phyloP scores from a whole-genome alignment of 805 yeast genomes.

The Suhomyces xylopsoci region DNA sequence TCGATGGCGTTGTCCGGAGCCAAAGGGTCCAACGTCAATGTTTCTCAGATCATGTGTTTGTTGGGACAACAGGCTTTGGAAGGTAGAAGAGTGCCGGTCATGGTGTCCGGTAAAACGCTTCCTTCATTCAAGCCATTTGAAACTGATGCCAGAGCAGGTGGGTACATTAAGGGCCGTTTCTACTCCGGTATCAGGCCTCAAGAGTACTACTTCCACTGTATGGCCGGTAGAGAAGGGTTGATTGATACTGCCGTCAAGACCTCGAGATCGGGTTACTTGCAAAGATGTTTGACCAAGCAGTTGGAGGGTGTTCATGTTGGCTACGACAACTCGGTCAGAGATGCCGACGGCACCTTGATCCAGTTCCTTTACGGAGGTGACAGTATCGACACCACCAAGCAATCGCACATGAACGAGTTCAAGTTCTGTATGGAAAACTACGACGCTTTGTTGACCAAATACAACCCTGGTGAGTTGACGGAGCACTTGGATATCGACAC shows the following conservation, averaged over 20 bases:
- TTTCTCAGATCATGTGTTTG: constrained; percentile 98
- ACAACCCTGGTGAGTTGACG: constrained; percentile 71
- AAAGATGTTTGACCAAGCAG: constrained; percentile 97
- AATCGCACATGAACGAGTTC: constrained; percentile 90
- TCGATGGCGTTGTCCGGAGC: constrained; percentile 99
- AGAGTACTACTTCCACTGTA: constrained; percentile 99
- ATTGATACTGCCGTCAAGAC: constrained; percentile 99
- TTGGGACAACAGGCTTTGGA: constrained; percentile 98
- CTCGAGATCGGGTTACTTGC: constrained; percentile 95
- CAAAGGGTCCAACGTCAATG: constrained; percentile 97
- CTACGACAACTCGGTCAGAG: constrained; percentile 94
- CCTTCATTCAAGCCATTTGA: constrained; percentile 97
- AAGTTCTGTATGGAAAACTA: constrained; percentile 90
- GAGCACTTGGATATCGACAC: constrained; percentile 80
- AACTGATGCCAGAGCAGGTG: constrained; percentile 98
- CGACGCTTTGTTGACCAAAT: constrained; percentile 79
- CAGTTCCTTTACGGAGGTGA: constrained; percentile 99
- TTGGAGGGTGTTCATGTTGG: constrained; percentile 93
- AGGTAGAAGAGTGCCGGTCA: constrained; percentile 98
- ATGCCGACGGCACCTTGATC: constrained; percentile 88
- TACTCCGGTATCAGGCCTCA: constrained; percentile 97
- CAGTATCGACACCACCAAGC: constrained; percentile 89
- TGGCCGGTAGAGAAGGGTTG: constrained; percentile 99
- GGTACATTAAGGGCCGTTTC: constrained; percentile 94
- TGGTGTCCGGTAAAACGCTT: constrained; percentile 96